These are phyloP conservation scores for Peronosclerospora sorghi DNA, from an alignment of 352 stramenopile genomes.

Conservation along the genomic window DNA sequence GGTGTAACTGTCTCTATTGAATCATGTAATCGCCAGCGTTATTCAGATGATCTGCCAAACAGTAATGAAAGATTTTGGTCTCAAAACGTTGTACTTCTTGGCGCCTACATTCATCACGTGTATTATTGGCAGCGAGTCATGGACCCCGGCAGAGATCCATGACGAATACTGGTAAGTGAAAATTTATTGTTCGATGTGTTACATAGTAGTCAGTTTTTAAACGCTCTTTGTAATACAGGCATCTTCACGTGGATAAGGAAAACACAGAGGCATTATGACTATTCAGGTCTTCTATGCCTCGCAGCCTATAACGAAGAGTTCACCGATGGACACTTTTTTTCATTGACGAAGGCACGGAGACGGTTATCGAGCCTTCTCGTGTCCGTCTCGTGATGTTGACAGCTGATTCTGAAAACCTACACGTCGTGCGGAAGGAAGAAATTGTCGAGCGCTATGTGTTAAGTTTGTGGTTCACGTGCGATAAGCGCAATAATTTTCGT, in stretches of 20 bases:
- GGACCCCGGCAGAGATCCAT: constrained; percentile 28
- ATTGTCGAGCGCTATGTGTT: constrained; percentile 79
- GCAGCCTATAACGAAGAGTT: constrained; percentile 78
- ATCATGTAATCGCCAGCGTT: no score
- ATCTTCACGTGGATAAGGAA: constrained; percentile 88
- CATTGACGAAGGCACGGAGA: constrained; percentile 62
- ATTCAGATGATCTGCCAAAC: no score
- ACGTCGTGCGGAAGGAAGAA: constrained; percentile 66
- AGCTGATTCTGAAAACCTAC: constrained; percentile 82
- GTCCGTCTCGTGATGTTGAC: constrained; percentile 89
- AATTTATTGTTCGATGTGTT: not conserved
- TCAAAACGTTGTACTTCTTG: no score
- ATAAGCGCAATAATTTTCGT: constrained; percentile 69
- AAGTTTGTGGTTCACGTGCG: constrained; percentile 91
- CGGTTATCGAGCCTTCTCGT: constrained; percentile 73
- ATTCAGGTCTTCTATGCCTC: constrained; percentile 85
- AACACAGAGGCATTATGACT: constrained; percentile 92
- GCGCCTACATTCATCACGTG: not conserved
- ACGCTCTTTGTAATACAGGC: constrained; percentile 25
- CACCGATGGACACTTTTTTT: constrained; percentile 81
- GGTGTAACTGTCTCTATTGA: no score
- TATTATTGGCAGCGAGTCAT: not conserved
- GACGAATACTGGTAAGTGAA: constrained; percentile 15
- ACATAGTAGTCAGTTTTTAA: not conserved
- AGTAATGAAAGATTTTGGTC: no score